These are phyloP conservation scores for Chlamydomonas asymmetrica DNA, from an alignment of 139 green algal species.

Conservation along the genomic window DNA sequence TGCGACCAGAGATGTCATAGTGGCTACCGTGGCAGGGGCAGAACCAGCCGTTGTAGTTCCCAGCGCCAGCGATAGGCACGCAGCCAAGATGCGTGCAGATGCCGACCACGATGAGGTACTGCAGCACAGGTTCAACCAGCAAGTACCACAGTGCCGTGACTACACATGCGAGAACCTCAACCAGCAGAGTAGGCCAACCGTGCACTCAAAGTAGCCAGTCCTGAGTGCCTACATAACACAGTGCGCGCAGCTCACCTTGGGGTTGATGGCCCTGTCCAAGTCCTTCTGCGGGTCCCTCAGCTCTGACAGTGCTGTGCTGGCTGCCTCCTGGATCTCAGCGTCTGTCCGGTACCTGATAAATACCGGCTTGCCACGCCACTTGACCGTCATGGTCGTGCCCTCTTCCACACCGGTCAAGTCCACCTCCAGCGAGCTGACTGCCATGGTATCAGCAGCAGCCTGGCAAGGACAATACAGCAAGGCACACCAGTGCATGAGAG, in stretches of 20 bases:
- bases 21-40: constrained; percentile 95
- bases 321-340: constrained; percentile 82
- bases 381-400: constrained; percentile 94
- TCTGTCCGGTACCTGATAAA: constrained; percentile 92
- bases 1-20: constrained; percentile 95
- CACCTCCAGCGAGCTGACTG: constrained; percentile 93
- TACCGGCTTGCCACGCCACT: constrained; percentile 99
- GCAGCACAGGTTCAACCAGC: too few relatives aligned
- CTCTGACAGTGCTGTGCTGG: constrained; percentile 66
- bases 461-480: constrained; percentile 27
- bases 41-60: constrained; percentile 98
- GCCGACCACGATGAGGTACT: constrained; percentile 98
- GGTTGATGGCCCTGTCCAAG: constrained; percentile 72
- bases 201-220: too few relatives aligned
- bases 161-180: too few relatives aligned
- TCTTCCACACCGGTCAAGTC: constrained; percentile 86
- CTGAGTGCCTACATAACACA: too few relatives aligned
- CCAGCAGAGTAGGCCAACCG: too few relatives aligned
- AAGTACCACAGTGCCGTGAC: too few relatives aligned
- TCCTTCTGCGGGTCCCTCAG: constrained; percentile 93
- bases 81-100: constrained; percentile 99
- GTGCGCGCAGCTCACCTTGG: constrained; percentile 67
- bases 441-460: constrained; percentile 90
- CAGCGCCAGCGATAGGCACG: constrained; percentile 95
- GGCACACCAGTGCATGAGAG: background rate